These are phyloP conservation scores for Flaveria sonorensis DNA, from an alignment of 129 eudicot species.

Conservation along the genomic window DNA sequence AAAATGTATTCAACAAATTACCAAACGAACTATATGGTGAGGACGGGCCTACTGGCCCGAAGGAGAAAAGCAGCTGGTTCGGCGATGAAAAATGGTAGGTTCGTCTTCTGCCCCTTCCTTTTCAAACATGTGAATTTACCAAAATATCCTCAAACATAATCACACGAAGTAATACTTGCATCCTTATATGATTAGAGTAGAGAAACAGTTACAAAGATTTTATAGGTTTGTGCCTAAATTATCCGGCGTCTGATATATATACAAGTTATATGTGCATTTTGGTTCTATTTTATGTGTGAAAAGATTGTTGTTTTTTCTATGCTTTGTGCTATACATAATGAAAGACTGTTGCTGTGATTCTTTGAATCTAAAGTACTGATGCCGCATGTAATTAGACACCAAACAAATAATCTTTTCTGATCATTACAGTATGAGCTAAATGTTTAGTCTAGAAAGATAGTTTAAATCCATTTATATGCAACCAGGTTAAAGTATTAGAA, in stretches of 20 bases:
- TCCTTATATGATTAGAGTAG: constrained; percentile 20
- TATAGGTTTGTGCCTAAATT: constrained; percentile 16
- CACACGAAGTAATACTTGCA: constrained; percentile 12
- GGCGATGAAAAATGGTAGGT: constrained; percentile 91
- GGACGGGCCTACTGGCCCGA: constrained; percentile 97
- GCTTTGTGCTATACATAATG: neutral
- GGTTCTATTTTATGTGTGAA: constrained; percentile 4
- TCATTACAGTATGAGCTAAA: neutral
- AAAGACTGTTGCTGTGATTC: neutral
- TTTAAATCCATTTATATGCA: neutral
- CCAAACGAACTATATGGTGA: constrained; percentile 77
- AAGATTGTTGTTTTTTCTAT: constrained; percentile 10
- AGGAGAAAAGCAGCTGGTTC: constrained; percentile 89
- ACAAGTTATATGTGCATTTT: constrained; percentile 10
- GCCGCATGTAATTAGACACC: neutral
- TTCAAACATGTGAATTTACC: constrained; percentile 19
- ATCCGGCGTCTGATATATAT: neutral
- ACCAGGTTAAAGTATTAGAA: neutral
- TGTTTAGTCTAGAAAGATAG: neutral
- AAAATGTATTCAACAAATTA: constrained; percentile 48
- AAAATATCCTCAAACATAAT: constrained; percentile 8
- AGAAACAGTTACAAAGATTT: constrained; percentile 14
- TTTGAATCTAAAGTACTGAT: neutral
- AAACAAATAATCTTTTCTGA: neutral
- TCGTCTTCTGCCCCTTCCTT: constrained; percentile 1